Percentiles rank a stretch among this genome's conserved stretches.
These are phyloP conservation scores for Cordia subcordata DNA, from an alignment of 257 asterid genomes.

Conservation along the genomic window DNA sequence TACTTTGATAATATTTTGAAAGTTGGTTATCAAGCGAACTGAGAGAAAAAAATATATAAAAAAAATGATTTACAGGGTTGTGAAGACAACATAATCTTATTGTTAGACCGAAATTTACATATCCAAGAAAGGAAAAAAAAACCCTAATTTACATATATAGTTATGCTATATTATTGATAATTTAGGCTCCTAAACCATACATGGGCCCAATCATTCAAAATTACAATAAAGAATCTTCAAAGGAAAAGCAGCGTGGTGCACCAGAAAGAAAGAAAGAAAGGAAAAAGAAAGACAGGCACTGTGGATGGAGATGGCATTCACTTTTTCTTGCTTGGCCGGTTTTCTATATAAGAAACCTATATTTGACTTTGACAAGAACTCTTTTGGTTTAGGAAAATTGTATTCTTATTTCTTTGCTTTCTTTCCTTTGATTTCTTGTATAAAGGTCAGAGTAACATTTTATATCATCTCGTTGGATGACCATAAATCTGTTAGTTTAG, in stretches of 20 bases:
- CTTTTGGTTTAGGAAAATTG: conserved; percentile 11
- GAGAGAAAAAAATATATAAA: not conserved
- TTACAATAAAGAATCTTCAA: conserved; percentile 14
- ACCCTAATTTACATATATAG: conserved; percentile 2
- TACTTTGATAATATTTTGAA: too few species aligned
- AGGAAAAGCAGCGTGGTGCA: conserved; percentile 3
- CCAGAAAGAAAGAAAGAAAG: conserved; percentile 7
- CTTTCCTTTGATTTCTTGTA: not conserved
- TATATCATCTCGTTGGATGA: too few species aligned
- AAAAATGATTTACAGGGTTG: not conserved
- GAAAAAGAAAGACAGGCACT: too few species aligned
- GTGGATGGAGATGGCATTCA: conserved; percentile 12
- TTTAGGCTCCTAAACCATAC: too few species aligned
- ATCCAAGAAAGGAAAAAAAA: too few species aligned
- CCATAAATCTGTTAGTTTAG: too few species aligned
- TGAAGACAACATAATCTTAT: conserved; percentile 2
- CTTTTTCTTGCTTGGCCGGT: conserved; percentile 29
- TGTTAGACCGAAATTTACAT: conserved; percentile 1
- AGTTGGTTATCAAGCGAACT: too few species aligned
- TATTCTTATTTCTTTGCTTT: not conserved
- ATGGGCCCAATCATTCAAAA: conserved; percentile 2
- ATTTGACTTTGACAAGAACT: conserved; percentile 27
- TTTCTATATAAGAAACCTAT: conserved; percentile 24
- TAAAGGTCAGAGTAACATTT: too few species aligned
- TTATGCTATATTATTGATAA: not conserved